Evolutionary conservation across 805 yeast species (phyloP).

Genomic region (Cyberlindnera subsufficiens): DNA sequence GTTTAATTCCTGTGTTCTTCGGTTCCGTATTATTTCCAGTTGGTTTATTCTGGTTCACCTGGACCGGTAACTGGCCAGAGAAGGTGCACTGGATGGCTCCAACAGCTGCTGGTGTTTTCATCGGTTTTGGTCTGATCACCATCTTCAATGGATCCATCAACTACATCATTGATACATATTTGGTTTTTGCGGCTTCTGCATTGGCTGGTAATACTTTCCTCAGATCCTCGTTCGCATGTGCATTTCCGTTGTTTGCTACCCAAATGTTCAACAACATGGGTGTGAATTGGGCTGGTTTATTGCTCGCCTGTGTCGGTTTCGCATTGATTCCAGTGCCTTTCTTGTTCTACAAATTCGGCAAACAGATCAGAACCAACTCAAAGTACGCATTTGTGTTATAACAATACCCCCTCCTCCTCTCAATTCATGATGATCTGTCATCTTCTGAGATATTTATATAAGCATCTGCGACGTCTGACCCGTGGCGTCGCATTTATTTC

Average conservation of each 20-base stretch:
- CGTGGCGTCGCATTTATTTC: no score
- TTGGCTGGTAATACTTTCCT: conserved; percentile 67
- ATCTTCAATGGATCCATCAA: conserved; percentile 67
- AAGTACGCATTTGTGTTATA: conserved; percentile 43
- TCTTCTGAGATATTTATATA: not conserved
- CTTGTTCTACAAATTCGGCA: conserved; percentile 55
- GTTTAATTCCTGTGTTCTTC: conserved; percentile 69
- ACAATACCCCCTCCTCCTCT: not conserved
- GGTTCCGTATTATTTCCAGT: conserved; percentile 69
- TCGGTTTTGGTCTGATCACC: conserved; percentile 62
- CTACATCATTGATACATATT: conserved; percentile 68
- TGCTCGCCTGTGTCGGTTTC: conserved; percentile 57
- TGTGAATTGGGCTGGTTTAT: conserved; percentile 72
- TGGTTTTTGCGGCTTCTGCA: conserved; percentile 72
- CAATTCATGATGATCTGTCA: not conserved
- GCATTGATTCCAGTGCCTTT: conserved; percentile 64
- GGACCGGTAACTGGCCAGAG: conserved; percentile 76
- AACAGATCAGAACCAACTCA: conserved; percentile 46
- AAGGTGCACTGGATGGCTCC: conserved; percentile 82
- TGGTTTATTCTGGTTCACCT: conserved; percentile 81
- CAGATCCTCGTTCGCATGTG: conserved; percentile 64
- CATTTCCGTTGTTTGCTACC: conserved; percentile 65
- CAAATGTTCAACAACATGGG: conserved; percentile 68
- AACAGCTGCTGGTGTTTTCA: conserved; percentile 54
- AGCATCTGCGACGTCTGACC: no score